These are phyloP conservation scores for Salix arbutifolia DNA, from an alignment of 345 rosid species.

Conservation along the genomic window DNA sequence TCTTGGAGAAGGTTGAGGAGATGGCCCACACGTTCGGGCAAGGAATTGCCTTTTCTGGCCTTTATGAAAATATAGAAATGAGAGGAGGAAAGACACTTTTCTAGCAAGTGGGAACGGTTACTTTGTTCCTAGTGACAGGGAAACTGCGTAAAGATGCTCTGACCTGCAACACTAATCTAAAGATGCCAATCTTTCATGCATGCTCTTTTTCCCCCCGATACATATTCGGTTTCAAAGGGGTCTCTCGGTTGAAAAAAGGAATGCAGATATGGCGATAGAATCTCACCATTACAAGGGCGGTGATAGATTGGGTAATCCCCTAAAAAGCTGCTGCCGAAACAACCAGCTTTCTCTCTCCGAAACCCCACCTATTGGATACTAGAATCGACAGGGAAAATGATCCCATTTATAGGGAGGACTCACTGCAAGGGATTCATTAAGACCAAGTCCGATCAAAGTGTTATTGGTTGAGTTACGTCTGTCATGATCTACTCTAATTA, in stretches of 20 bases:
- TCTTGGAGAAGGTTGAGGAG: slow-evolving; percentile 99
- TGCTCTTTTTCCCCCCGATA: not conserved
- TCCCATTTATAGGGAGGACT: not conserved
- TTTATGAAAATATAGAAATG: not conserved
- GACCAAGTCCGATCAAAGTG: not conserved
- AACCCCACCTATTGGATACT: not conserved
- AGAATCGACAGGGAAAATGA: not conserved
- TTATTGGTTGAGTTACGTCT: not conserved
- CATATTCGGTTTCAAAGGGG: slow-evolving; percentile 6
- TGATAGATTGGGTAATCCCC: not conserved
- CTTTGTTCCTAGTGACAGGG: not conserved
- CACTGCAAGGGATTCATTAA: not conserved
- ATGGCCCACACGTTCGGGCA: slow-evolving; percentile 98
- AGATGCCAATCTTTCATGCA: slow-evolving; percentile 3
- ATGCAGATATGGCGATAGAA: not conserved
- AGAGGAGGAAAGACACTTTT: not conserved
- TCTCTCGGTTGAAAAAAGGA: not conserved
- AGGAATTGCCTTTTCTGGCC: slow-evolving; percentile 52
- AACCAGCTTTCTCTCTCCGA: not conserved
- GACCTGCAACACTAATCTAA: not conserved
- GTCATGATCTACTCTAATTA: slow-evolving; percentile 10
- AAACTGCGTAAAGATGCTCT: slow-evolving; percentile 16
- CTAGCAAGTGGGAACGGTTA: not conserved
- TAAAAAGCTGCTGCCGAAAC: not conserved
- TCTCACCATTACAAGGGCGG: slow-evolving; percentile 8